A percentile compares a stretch with the other conserved stretches of the same genome.
These are phyloP conservation scores for Backusella psychrophila DNA, from an alignment of 192 early-diverging fungal genomes.

Conservation along the genomic window DNA sequence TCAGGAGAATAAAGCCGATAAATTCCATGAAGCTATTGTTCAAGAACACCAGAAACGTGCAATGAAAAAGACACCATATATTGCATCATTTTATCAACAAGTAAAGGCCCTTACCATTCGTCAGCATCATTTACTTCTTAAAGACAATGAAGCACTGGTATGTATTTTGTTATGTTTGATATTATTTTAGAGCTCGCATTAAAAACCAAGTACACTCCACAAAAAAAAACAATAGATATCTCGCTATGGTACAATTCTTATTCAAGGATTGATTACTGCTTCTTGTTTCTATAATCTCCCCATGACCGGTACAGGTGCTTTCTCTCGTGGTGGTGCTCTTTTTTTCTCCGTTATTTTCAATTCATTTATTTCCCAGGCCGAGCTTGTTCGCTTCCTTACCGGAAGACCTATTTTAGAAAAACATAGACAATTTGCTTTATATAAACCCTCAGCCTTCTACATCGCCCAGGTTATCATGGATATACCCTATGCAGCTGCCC, in stretches of 20 bases:
- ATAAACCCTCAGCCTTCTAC: conserved; percentile 57
- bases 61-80: conserved; percentile 55
- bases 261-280: conserved; percentile 72
- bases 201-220: no score
- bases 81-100: conserved; percentile 63
- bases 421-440: conserved; percentile 73
- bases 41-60: conserved; percentile 54
- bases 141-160: conserved; percentile 43
- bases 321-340: conserved; percentile 75
- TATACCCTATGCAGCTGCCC: conserved; percentile 45
- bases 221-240: conserved; percentile 31
- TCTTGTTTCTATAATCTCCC: conserved; percentile 67
- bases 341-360: conserved; percentile 62
- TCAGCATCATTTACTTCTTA: conserved; percentile 60
- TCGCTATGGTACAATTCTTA: conserved; percentile 44
- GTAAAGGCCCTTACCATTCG: conserved; percentile 57
- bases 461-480: conserved; percentile 55
- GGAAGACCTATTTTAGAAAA: conserved; percentile 76
- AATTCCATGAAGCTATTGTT: conserved; percentile 48
- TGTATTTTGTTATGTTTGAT: no score
- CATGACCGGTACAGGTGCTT: conserved; percentile 57
- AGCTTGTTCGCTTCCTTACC: conserved; percentile 67
- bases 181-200: no score
- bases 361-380: conserved; percentile 61
- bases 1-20: conserved; percentile 17